phyloP scores from a whole-genome alignment of 2,329 filamentous ascomycete species.

The Xylaria sp. region DNA sequence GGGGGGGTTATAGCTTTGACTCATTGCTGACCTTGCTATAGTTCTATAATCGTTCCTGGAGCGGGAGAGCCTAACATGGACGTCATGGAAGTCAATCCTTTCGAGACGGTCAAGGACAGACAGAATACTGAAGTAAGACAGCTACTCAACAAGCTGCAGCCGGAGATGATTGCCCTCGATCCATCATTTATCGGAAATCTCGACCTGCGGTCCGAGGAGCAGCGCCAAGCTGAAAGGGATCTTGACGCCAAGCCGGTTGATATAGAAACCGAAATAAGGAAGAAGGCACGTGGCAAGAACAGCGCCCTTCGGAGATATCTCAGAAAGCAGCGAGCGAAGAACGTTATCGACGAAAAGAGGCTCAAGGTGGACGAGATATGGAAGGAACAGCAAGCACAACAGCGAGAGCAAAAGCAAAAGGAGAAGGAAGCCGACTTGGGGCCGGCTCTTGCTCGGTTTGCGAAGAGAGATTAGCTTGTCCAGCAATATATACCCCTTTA shows the following conservation, averaged over 20 bases:
- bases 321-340: slow-evolving; percentile 90
- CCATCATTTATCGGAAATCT: slow-evolving; percentile 91
- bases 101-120: slow-evolving; percentile 91
- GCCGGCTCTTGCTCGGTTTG: slow-evolving; percentile 87
- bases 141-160: slow-evolving; percentile 92
- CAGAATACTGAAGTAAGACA: slow-evolving; percentile 91
- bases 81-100: slow-evolving; percentile 91
- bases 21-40: slow-evolving; percentile 17
- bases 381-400: slow-evolving; percentile 72
- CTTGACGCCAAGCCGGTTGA: slow-evolving; percentile 75
- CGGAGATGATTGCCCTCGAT: slow-evolving; percentile 96
- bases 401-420: slow-evolving; percentile 69
- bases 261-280: slow-evolving; percentile 72
- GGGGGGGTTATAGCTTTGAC: slow-evolving; percentile 54
- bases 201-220: slow-evolving; percentile 81
- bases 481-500: slow-evolving; percentile 34
- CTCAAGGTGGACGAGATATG: slow-evolving; percentile 86
- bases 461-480: slow-evolving; percentile 69
- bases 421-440: slow-evolving; percentile 80
- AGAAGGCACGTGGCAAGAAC: slow-evolving; percentile 89
- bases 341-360: slow-evolving; percentile 95
- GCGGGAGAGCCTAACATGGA: slow-evolving; percentile 98
- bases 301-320: slow-evolving; percentile 87
- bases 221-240: slow-evolving; percentile 80
- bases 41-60: slow-evolving; percentile 81